phyloP scores from a whole-genome alignment of 225 moss, liverwort and hornwort genomes.

The Rhytidiadelphus loreus region DNA sequence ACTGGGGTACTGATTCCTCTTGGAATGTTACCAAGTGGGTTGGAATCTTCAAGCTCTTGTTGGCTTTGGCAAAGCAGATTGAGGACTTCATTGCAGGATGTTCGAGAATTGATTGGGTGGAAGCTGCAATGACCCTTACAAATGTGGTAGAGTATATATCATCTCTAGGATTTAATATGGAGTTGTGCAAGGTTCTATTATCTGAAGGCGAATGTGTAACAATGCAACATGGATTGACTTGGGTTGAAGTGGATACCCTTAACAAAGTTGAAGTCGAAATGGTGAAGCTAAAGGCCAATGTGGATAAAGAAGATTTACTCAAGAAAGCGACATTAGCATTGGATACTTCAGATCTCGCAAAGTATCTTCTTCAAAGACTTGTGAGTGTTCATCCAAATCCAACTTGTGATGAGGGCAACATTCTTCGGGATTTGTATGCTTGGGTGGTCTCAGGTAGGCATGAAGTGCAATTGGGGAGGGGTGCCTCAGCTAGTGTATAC shows the following conservation, averaged over 20 bases:
- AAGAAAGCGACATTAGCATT: background rate
- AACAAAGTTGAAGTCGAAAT: background rate
- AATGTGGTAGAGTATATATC: background rate
- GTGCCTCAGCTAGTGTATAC: too few species aligned
- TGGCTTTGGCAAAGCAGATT: background rate
- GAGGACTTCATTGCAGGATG: background rate
- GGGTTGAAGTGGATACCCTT: background rate
- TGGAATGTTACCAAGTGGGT: background rate
- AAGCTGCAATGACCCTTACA: background rate
- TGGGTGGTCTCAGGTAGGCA: too few species aligned
- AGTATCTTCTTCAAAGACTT: background rate
- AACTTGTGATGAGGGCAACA: background rate
- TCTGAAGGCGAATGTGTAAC: background rate
- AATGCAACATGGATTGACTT: background rate
- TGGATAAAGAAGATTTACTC: background rate
- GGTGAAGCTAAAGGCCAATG: background rate
- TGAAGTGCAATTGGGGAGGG: too few species aligned
- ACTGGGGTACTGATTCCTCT: background rate
- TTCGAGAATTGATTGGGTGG: background rate
- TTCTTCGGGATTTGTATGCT: too few species aligned
- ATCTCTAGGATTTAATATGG: background rate
- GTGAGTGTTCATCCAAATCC: background rate
- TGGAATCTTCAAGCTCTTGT: background rate
- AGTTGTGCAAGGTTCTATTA: background rate
- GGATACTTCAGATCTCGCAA: background rate